These are phyloP conservation scores for Pleurotus giganteus DNA, from an alignment of 768 basidiomycete species.

Conservation along the genomic window DNA sequence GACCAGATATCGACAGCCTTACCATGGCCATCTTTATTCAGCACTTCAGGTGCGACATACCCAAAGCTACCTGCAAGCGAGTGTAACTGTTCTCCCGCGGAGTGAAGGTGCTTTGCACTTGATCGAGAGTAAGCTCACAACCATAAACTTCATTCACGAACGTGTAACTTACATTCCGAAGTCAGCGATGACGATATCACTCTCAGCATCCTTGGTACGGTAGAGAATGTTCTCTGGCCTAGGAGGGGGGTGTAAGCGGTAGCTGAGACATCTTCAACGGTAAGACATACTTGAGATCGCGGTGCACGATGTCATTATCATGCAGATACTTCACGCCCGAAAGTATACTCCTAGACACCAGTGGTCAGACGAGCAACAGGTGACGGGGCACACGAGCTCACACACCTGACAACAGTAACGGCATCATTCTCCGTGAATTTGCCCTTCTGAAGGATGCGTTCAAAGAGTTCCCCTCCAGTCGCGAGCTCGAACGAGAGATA, in stretches of 20 bases:
- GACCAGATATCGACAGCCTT: conserved; percentile 95
- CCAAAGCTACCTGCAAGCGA: conserved; percentile 81
- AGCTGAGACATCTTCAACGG: not conserved
- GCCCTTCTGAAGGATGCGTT: conserved; percentile 78
- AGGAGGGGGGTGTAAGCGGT: not conserved
- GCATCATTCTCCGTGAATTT: conserved; percentile 96
- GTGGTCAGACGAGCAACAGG: not conserved
- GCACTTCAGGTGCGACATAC: conserved; percentile 89
- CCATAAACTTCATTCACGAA: too few species aligned
- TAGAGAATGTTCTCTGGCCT: conserved; percentile 98
- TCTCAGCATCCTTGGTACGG: conserved; percentile 68
- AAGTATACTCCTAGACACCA: conserved; percentile 63
- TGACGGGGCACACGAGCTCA: conserved; percentile 12
- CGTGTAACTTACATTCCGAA: conserved; percentile 81
- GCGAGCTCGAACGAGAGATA: conserved; percentile 96
- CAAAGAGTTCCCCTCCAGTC: conserved; percentile 92
- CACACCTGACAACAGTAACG: conserved; percentile 68
- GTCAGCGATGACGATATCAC: conserved; percentile 93
- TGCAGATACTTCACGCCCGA: conserved; percentile 89
- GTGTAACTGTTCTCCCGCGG: conserved; percentile 66
- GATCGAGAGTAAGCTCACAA: not conserved
- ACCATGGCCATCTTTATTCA: conserved; percentile 80
- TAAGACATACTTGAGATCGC: conserved; percentile 80
- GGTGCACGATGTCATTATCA: conserved; percentile 89
- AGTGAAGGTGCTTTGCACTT: conserved; percentile 81